Evolutionary conservation across 2,329 filamentous ascomycete species (phyloP), one percentile per base, ranked within the genome.

Genomic region (Pleurostoma richardsiae): DNA sequence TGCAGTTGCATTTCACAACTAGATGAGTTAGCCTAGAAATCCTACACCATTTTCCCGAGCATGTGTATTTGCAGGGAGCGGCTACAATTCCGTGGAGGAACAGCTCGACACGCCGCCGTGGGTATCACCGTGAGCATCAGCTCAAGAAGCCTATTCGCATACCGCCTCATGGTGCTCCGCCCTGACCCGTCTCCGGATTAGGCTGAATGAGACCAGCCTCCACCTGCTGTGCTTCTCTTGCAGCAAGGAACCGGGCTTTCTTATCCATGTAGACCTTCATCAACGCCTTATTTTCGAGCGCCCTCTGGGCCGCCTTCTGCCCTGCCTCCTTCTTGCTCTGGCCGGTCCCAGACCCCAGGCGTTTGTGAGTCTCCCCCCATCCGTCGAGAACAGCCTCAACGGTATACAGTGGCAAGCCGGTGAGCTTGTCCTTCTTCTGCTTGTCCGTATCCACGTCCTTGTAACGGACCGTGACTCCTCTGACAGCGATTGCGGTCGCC

Each of bases 261-360:
- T 75, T 77, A 27, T 70, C 66, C 27, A 62, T 57, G 38, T 74
- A 76, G 28, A 64, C 58, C 51, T 72, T 73, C 42, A 83, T 79
- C 52, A 87, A 54, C 56, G 83, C 85, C 61, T 82, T 84, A 58
- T 89, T 83, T 39, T 74, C 69, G 59, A 91, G 57, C 1, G 84
- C 85, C 54, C 72, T 70, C 39, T 70, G 65, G 1, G 88, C 88
- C 1, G 87, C 87, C 53, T 78, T 82, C 10, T 77, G 70, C 0
- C 83, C 83, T 1, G 86, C 88, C 47, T 88, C 83, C 47, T 78
- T 80, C 66, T 90, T 90, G 46, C 76, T 80, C 52, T 80, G 66
- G 1, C 78, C 86, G 30, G 75, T 77, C 1, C 85, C 87, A 40
- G 71, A 72, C 0, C 82, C 87, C 5, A 91, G 64, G 47, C 78